A percentile compares a stretch with the other conserved stretches of the same genome.
These are phyloP conservation scores for Pisolithus thermaeus DNA, from an alignment of 1,284 basidiomycete species.

Conservation along the genomic window DNA sequence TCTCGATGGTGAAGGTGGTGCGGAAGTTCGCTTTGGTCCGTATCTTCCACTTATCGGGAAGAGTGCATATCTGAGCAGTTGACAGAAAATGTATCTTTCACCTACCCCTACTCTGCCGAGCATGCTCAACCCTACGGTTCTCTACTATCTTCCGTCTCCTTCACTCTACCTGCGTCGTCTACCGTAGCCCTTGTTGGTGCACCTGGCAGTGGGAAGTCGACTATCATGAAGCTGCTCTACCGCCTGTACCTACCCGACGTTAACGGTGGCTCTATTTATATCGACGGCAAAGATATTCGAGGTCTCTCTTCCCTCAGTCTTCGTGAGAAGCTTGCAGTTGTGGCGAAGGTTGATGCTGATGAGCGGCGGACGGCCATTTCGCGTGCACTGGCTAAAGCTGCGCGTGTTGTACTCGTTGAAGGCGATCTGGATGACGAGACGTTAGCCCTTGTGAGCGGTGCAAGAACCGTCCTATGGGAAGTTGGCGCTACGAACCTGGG, in stretches of 20 bases:
- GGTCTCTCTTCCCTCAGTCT: conserved; percentile 79
- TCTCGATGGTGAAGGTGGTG: conserved; percentile 65
- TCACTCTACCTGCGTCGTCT: conserved; percentile 76
- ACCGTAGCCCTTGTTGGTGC: conserved; percentile 82
- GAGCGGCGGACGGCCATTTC: conserved; percentile 87
- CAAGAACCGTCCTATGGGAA: conserved; percentile 67
- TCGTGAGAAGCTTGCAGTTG: conserved; percentile 75
- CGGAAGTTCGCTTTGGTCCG: conserved; percentile 82
- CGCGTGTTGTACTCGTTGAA: conserved; percentile 78
- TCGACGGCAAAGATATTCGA: conserved; percentile 83
- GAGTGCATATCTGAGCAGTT: conserved; percentile 2
- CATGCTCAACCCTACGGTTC: conserved; percentile 56
- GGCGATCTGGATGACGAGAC: conserved; percentile 70
- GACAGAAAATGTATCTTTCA: conserved; percentile 73
- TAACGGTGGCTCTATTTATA: conserved; percentile 66
- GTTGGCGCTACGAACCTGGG: conserved; percentile 61
- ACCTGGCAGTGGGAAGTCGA: conserved; percentile 78
- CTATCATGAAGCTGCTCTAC: conserved; percentile 78
- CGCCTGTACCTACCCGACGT: conserved; percentile 83
- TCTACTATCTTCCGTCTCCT: conserved; percentile 65
- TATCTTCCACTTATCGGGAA: not conserved
- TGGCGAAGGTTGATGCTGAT: conserved; percentile 79
- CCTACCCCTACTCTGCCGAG: conserved; percentile 72
- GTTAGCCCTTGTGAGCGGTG: conserved; percentile 56
- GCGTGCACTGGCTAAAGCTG: conserved; percentile 79